Percentiles rank a stretch among this genome's conserved stretches.
Conservation (phyloP, 1,284 basidiomycete species). For the Cronartium quercuum region DNA sequence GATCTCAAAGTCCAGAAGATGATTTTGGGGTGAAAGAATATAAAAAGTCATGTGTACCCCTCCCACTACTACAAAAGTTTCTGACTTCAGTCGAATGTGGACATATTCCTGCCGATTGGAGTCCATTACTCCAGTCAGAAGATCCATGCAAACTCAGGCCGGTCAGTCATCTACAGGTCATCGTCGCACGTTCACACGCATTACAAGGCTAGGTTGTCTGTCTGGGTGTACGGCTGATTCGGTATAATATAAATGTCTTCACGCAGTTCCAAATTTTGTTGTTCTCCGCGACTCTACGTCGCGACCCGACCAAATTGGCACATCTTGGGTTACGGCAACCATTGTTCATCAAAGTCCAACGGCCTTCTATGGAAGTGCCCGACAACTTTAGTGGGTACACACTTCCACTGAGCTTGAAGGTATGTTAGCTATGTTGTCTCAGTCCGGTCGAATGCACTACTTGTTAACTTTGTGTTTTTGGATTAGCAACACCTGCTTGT, state of each 20-base stretch:
- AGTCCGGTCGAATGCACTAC: background rate
- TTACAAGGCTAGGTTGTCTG: too few relatives aligned
- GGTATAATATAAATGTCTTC: background rate
- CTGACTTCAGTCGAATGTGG: background rate
- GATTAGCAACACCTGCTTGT: slow-evolving; percentile 78
- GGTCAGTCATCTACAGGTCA: background rate
- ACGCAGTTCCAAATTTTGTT: slow-evolving; percentile 84
- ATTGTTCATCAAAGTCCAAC: slow-evolving; percentile 74
- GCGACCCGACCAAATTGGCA: slow-evolving; percentile 84
- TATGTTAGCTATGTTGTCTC: slow-evolving; percentile 49
- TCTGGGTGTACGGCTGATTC: slow-evolving; percentile 38
- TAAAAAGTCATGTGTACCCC: background rate
- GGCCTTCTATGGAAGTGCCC: slow-evolving; percentile 50
- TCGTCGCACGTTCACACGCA: background rate
- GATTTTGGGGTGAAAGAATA: background rate
- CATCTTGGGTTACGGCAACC: slow-evolving; percentile 72
- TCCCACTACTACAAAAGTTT: background rate
- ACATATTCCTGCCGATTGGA: background rate
- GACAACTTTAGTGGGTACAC: slow-evolving; percentile 69
- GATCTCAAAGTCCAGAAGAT: background rate
- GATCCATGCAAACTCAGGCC: slow-evolving; percentile 39
- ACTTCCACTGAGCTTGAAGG: slow-evolving; percentile 68
- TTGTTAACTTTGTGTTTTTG: background rate
- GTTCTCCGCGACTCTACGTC: slow-evolving; percentile 92
- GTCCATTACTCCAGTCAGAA: slow-evolving; percentile 40